phyloP scores from a whole-genome alignment of 345 rosid species.

The Citrus maxima region DNA sequence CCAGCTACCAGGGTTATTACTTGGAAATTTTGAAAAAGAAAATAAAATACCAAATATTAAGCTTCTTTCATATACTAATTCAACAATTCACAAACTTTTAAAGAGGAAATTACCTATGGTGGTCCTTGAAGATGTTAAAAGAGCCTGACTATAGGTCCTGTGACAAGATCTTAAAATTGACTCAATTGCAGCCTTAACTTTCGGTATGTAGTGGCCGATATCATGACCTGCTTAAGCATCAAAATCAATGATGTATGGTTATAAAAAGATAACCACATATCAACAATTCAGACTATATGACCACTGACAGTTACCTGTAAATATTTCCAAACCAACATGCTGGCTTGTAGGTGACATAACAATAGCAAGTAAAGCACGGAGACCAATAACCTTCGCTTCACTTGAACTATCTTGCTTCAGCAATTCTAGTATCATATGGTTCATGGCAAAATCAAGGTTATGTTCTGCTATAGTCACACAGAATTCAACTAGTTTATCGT shows the following conservation, averaged over 20 bases:
- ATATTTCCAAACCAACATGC: constrained; percentile 85
- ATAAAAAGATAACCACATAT: constrained; percentile 12
- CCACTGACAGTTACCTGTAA: constrained; percentile 53
- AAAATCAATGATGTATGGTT: constrained; percentile 18
- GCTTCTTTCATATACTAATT: constrained; percentile 4
- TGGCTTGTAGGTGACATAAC: constrained; percentile 89
- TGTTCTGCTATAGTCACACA: constrained; percentile 97
- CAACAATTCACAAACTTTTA: not conserved
- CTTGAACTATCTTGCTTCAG: constrained; percentile 92
- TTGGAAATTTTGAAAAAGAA: too few species aligned
- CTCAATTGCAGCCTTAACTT: constrained; percentile 97
- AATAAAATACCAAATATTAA: constrained; percentile 3
- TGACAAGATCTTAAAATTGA: constrained; percentile 89
- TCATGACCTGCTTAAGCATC: constrained; percentile 59
- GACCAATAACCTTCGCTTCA: constrained; percentile 97
- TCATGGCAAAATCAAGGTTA: constrained; percentile 99
- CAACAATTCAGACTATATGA: constrained; percentile 15
- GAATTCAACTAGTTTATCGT: constrained; percentile 96
- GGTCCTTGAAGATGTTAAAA: constrained; percentile 85
- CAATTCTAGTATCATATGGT: constrained; percentile 94
- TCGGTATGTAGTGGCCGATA: constrained; percentile 90
- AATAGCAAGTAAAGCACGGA: constrained; percentile 91
- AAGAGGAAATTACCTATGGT: constrained; percentile 56
- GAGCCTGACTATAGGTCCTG: constrained; percentile 82
- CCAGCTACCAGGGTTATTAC: not conserved